Evolutionary conservation across 2,329 filamentous ascomycete genomes (phyloP), one percentile per base, ranked within the genome.

Genomic region (Endoconidiophora polonica): DNA sequence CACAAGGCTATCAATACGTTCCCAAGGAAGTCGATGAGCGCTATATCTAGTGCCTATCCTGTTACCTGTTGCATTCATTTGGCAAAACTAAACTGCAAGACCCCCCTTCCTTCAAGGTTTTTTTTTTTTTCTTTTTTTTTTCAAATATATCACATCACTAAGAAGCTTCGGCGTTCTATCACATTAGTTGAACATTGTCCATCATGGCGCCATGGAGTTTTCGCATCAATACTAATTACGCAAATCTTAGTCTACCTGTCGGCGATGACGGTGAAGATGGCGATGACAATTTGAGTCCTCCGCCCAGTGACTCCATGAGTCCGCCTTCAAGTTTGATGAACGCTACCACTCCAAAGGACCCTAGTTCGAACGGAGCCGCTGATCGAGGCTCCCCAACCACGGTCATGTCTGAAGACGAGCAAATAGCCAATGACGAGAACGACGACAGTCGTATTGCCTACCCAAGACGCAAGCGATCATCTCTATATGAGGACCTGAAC

Each of bases 331-430:
- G 64, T 41, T 60, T 65, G 39, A 18, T 65, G 7, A 60, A 65
- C 55, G 61, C 66, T 20, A 65, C 66, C 44, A 60, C 63, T 24
- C 55, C 69, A 2, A 66, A 71, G 49, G 72, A 76, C 56, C 71
- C 75, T 57, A 76, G 75, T 44, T 63, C 76, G 20, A 5, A 72
- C 75, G 5, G 70, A 54, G 63, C 59, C 4, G 52, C 57, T 7
- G 58, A 57, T 44, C 68, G 66, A 53, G 58, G 60, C 1, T 67
- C 65, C 3, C 63, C 64, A 5, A 55, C 57, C 33, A 62, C 56
- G 20, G 57, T 57, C 22, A 56, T 57, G 5, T 66, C 66, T 4
- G 63, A 66, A 14, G 54, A 61, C 3, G 70, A 69, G 29, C 55
- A 61, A 64, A 33, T 52, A 4, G 10, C 26, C n/a, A 16, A 12